These are phyloP conservation scores for Calvatia gigantea DNA, from an alignment of 768 basidiomycete species.

Conservation along the genomic window DNA sequence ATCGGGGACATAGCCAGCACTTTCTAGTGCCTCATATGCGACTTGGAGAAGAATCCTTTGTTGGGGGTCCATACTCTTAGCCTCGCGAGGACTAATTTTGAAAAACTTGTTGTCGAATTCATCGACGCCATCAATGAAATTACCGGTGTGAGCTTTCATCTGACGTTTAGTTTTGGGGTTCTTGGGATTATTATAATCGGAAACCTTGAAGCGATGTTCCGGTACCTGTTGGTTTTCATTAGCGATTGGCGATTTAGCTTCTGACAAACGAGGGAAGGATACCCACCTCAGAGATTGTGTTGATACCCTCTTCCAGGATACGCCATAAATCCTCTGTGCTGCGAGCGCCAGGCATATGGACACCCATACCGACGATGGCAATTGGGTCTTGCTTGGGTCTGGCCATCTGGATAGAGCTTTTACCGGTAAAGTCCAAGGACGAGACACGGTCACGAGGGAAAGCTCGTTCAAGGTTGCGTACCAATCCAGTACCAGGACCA, in stretches of 20 bases:
- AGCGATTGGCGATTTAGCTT: slow-evolving; percentile 3
- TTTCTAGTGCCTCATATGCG: slow-evolving; percentile 67
- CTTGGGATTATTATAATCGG: slow-evolving; percentile 34
- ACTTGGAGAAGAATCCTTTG: slow-evolving; percentile 66
- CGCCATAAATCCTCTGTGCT: slow-evolving; percentile 53
- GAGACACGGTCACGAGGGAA: slow-evolving; percentile 22
- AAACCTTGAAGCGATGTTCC: slow-evolving; percentile 48
- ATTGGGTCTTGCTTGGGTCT: slow-evolving; percentile 38
- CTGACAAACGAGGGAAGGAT: neutral
- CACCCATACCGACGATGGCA: slow-evolving; percentile 72
- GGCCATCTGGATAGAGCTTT: neutral
- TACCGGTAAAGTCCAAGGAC: slow-evolving; percentile 20
- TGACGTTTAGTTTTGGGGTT: slow-evolving; percentile 31
- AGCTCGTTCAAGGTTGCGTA: slow-evolving; percentile 34
- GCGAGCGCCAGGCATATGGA: slow-evolving; percentile 53
- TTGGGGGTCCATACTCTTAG: slow-evolving; percentile 75
- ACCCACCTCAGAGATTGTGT: slow-evolving; percentile 55
- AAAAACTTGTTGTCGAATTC: slow-evolving; percentile 71
- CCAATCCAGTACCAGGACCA: slow-evolving; percentile 41
- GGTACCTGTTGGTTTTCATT: slow-evolving; percentile 48
- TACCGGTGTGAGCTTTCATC: slow-evolving; percentile 54
- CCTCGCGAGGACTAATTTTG: slow-evolving; percentile 72
- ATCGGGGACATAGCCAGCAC: slow-evolving; percentile 68
- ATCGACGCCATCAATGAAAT: slow-evolving; percentile 57
- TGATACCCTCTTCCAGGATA: slow-evolving; percentile 51